Evolutionary conservation across 768 basidiomycete species (phyloP), one percentile per base, ranked within the genome.

Genomic region (Russula sp.): DNA sequence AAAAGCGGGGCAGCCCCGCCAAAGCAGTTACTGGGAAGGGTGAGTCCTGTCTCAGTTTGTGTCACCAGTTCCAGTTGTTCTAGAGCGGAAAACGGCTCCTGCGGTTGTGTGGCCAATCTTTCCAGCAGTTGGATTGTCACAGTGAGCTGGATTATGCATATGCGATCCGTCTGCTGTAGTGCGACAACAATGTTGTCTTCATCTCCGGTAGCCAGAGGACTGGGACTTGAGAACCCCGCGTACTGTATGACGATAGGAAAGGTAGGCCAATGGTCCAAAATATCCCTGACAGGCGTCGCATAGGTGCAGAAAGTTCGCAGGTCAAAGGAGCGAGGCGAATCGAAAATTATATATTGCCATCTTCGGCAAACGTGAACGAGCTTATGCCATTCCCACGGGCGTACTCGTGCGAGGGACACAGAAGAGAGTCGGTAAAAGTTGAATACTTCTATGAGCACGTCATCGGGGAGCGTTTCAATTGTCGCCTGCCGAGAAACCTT

Each of bases 181-280:
- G 49, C 42, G 16, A 40, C 8, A 10, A 57, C 16, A 16, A 62
- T 62, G 2, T 44, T 31, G 16, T 57, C 61, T 37, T 52, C 48
- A 9, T 51, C 55, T 7, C 18, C 16, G 2, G 35, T 5, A 47
- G 57, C 16, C 16, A 50, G 39, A 9, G 39, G 22, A 55, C 31
- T 39, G 7, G 42, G 16, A 22, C 32, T 32, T 45, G 35, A 18
- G 14, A 13, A 9, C 6, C 6, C 27, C 35, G 22, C 35, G n/a
- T 62, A 62, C n/a, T 14, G 54, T 40, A 62, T 62, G 10, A 55
- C 20, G 39, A 62, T 56, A 11, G 61, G 61, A 4, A 62, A 44
- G 13, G 9, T 4, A 20, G 61, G 55, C 54, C 54, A 62, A 47
- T n/a, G 56, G n/a, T 34, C 27, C 31, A 62, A 31, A 22, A n/a